Percentiles rank a stretch among this genome's conserved stretches.
These are phyloP conservation scores for Rhodotorula mucilaginosa DNA, from an alignment of 1,284 basidiomycete species.

Conservation along the genomic window DNA sequence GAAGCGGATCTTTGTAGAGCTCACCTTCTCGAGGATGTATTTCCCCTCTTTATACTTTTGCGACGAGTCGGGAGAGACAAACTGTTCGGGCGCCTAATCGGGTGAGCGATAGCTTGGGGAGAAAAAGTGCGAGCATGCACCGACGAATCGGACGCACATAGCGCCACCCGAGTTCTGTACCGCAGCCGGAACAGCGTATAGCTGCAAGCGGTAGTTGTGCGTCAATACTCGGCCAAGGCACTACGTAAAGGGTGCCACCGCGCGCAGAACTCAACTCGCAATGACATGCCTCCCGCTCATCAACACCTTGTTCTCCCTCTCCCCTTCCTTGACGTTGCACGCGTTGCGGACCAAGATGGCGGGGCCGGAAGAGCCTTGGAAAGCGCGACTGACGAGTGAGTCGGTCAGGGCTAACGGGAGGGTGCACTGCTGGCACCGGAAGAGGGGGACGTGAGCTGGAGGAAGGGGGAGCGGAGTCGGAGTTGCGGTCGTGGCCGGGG, in stretches of 20 bases:
- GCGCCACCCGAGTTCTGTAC: conserved; percentile 32
- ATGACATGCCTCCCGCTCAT: conserved; percentile 28
- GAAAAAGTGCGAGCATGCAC: too few relatives aligned
- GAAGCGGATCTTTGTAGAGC: too few relatives aligned
- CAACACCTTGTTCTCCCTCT: conserved; percentile 17
- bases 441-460: conserved; percentile 16
- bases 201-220: background rate
- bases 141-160: conserved; percentile 7
- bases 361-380: conserved; percentile 20
- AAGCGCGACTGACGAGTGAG: conserved; percentile 28
- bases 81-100: background rate
- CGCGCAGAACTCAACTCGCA: conserved; percentile 7
- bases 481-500: background rate
- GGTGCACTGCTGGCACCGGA: conserved; percentile 23
- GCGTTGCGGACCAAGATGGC: conserved; percentile 23
- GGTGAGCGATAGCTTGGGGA: too few relatives aligned
- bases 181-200: conserved; percentile 16
- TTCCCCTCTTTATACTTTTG: conserved; percentile 33
- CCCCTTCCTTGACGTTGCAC: conserved; percentile 19
- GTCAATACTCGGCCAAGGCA: too few relatives aligned
- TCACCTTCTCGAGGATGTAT: conserved; percentile 24
- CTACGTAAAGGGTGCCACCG: too few relatives aligned
- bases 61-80: conserved; percentile 17
- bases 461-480: conserved; percentile 5
- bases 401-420: conserved; percentile 26